Percentiles rank a stretch among this genome's conserved stretches.
Conservation (phyloP, 768 basidiomycete species). For the Lactifluus echinatus region DNA sequence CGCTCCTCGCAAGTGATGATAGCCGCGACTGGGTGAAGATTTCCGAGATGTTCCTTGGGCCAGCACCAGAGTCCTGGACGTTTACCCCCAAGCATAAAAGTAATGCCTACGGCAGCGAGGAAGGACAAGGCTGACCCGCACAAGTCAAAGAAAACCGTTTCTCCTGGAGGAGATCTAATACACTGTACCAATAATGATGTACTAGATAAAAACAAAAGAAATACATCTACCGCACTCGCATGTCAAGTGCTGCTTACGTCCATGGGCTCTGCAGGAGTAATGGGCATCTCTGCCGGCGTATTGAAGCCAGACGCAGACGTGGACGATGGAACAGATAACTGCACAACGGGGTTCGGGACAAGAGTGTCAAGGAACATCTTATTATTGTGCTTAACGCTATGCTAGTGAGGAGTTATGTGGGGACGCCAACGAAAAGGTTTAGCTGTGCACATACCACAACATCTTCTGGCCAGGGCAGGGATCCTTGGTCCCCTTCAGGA, state of each 20-base stretch:
- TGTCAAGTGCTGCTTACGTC: slow-evolving; percentile 12
- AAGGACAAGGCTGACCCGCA: slow-evolving; percentile 46
- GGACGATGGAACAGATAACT: slow-evolving; percentile 16
- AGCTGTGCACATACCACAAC: slow-evolving; percentile 23
- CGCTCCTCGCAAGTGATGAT: slow-evolving; percentile 68
- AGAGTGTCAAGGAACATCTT: slow-evolving; percentile 26
- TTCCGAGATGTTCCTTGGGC: slow-evolving; percentile 91
- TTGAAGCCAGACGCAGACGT: slow-evolving; percentile 16
- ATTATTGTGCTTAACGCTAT: slow-evolving; percentile 33
- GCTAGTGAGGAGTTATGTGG: slow-evolving; percentile 20
- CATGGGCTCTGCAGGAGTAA: slow-evolving; percentile 18
- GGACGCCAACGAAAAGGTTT: background rate
- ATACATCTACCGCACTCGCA: background rate
- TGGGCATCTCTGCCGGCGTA: slow-evolving; percentile 11
- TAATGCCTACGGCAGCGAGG: slow-evolving; percentile 55
- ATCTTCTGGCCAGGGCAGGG: slow-evolving; percentile 26
- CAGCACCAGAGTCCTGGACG: slow-evolving; percentile 69
- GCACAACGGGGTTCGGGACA: slow-evolving; percentile 19
- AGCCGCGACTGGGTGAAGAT: slow-evolving; percentile 88
- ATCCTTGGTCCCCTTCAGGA: slow-evolving; percentile 22
- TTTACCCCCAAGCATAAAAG: slow-evolving; percentile 96
- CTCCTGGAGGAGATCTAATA: background rate
- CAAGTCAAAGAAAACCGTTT: background rate
- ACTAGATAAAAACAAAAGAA: slow-evolving; percentile 11
- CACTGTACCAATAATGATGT: background rate